These are phyloP conservation scores for Polymyxa betae DNA, from an alignment of 208 protist species.

Conservation along the genomic window DNA sequence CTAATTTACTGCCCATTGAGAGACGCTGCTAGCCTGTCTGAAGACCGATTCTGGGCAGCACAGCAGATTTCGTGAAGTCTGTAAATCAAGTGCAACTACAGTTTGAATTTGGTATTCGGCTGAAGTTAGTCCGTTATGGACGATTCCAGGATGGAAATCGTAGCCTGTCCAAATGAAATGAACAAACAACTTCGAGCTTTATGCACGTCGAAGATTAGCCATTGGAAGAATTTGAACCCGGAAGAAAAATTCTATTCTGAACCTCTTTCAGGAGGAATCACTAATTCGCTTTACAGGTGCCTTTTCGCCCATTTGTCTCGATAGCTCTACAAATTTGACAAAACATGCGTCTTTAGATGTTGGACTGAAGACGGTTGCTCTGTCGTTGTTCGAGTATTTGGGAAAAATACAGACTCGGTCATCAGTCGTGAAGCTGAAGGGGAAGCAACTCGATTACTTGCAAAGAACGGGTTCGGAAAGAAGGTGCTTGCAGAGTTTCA, in stretches of 20 bases:
- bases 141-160: too few relatives aligned
- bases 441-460: background rate
- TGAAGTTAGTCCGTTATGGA: too few relatives aligned
- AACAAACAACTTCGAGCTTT: background rate
- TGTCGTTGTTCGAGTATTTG: constrained; percentile 8
- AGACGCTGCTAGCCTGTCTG: too few relatives aligned
- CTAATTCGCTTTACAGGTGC: background rate
- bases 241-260: background rate
- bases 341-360: background rate
- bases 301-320: background rate
- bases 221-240: background rate
- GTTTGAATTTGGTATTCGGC: too few relatives aligned
- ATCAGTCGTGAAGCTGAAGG: background rate
- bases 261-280: background rate
- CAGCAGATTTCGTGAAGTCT: too few relatives aligned
- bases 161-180: too few relatives aligned
- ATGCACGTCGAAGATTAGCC: background rate
- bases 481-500: background rate
- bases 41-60: too few relatives aligned
- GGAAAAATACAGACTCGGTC: background rate
- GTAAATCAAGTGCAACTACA: too few relatives aligned
- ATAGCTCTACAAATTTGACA: background rate
- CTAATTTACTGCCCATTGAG: too few relatives aligned
- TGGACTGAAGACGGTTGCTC: background rate
- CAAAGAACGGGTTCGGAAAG: constrained; percentile 12